Percentiles rank a stretch among this genome's conserved stretches.
phyloP scores from a whole-genome alignment of 208 protist genomes.

The Leishmania tarentolae region DNA sequence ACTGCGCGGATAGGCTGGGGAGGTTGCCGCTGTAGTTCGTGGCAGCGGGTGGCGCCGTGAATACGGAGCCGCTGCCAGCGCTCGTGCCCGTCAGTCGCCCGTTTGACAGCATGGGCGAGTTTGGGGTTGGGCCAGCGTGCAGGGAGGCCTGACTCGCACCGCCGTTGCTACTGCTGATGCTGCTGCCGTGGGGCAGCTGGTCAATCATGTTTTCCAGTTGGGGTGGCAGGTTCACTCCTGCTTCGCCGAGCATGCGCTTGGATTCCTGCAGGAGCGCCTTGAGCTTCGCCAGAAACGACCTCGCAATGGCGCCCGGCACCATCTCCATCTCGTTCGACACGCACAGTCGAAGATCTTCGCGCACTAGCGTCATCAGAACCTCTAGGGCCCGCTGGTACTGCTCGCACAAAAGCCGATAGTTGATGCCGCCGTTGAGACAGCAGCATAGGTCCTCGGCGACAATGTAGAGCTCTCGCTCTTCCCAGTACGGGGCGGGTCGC shows the following conservation, averaged over 20 bases:
- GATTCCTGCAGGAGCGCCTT: constrained; percentile 40
- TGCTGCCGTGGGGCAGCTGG: constrained; percentile 2
- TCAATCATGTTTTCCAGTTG: constrained; percentile 20
- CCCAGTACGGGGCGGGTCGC: constrained; percentile 41
- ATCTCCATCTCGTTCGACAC: constrained; percentile 33
- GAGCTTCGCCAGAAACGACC: constrained; percentile 20
- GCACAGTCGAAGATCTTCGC: constrained; percentile 51
- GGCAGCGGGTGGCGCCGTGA: neutral
- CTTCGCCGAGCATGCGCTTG: constrained; percentile 29
- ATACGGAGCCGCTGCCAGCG: neutral
- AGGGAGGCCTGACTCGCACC: neutral
- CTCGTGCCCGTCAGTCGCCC: neutral
- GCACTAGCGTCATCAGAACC: constrained; percentile 47
- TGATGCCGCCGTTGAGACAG: constrained; percentile 80
- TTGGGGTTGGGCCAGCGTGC: neutral
- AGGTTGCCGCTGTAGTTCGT: neutral
- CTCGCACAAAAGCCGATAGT: constrained; percentile 72
- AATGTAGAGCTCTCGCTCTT: constrained; percentile 73
- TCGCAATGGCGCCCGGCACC: constrained; percentile 18
- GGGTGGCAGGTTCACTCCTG: constrained; percentile 34
- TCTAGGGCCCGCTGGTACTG: constrained; percentile 58
- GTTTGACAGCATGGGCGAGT: neutral
- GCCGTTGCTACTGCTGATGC: neutral
- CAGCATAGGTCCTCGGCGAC: constrained; percentile 66
- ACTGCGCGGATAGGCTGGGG: neutral